Percentiles rank a stretch among this genome's conserved stretches.
Evolutionary conservation across 2,329 filamentous ascomycete genomes (phyloP).

Genomic region (Huntiella moniliformis): DNA sequence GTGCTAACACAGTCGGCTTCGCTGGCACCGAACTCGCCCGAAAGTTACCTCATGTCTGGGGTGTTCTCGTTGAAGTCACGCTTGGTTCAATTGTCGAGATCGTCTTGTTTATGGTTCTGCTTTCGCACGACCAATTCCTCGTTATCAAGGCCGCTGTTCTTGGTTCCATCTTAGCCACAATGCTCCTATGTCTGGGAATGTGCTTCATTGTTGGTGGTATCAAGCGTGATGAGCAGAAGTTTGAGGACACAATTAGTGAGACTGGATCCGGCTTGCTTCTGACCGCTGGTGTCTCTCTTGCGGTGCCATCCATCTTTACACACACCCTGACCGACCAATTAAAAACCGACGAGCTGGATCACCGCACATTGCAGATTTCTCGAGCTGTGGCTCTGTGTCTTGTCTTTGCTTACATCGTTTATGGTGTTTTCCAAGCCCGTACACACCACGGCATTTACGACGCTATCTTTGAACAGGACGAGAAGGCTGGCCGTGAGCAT

Average conservation of each 20-base stretch:
- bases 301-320: slow-evolving; percentile 37
- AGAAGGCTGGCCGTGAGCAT: slow-evolving; percentile 45
- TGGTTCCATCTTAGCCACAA: slow-evolving; percentile 65
- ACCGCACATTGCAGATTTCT: slow-evolving; percentile 45
- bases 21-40: slow-evolving; percentile 50
- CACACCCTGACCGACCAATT: slow-evolving; percentile 22
- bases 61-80: slow-evolving; percentile 41
- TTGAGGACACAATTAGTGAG: slow-evolving; percentile 60
- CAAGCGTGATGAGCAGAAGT: slow-evolving; percentile 45
- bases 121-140: slow-evolving; percentile 35
- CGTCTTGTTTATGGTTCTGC: slow-evolving; percentile 61
- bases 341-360: slow-evolving; percentile 23
- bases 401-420: slow-evolving; percentile 48
- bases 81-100: slow-evolving; percentile 59
- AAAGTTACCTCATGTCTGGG: slow-evolving; percentile 57
- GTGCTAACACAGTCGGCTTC: slow-evolving; percentile 30
- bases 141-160: slow-evolving; percentile 72
- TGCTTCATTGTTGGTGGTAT: slow-evolving; percentile 68
- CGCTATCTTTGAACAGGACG: slow-evolving; percentile 52
- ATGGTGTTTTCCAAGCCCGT: slow-evolving; percentile 53
- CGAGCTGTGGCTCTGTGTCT: slow-evolving; percentile 53
- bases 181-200: slow-evolving; percentile 59
- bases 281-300: slow-evolving; percentile 34
- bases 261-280: slow-evolving; percentile 59
- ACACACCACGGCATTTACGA: slow-evolving; percentile 64